Percentiles rank a stretch among this genome's conserved stretches.
These are phyloP conservation scores for Rhodotorula glutinis DNA, from an alignment of 1,284 basidiomycete genomes.

Conservation along the genomic window DNA sequence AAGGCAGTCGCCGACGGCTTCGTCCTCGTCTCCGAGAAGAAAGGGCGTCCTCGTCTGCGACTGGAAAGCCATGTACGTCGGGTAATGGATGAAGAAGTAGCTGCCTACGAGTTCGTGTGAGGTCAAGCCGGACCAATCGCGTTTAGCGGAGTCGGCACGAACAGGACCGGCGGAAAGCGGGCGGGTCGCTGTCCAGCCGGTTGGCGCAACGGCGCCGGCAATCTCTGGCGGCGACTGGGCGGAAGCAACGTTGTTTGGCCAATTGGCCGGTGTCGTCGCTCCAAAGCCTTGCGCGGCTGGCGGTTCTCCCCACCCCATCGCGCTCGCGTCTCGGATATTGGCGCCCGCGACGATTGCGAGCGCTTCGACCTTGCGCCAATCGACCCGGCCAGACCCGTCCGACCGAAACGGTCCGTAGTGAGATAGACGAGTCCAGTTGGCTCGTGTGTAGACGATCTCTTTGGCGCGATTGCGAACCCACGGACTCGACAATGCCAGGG, in stretches of 20 bases:
- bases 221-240: neutral
- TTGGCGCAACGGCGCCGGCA: conserved; percentile 3
- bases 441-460: conserved; percentile 30
- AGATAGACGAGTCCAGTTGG: neutral
- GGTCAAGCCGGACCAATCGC: conserved; percentile 35
- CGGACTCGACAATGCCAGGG: neutral
- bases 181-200: neutral
- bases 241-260: no score
- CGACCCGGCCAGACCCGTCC: conserved; percentile 19
- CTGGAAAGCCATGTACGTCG: conserved; percentile 16
- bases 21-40: conserved; percentile 22
- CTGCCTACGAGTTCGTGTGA: conserved; percentile 13
- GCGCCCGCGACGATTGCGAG: conserved; percentile 13
- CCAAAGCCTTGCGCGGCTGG: neutral
- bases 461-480: conserved; percentile 12
- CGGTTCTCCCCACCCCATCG: conserved; percentile 10
- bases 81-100: conserved; percentile 30
- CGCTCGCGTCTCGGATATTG: conserved; percentile 21
- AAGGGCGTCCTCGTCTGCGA: neutral
- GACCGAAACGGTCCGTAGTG: conserved; percentile 23
- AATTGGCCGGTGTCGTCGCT: neutral
- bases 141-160: neutral
- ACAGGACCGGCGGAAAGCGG: neutral
- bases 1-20: conserved; percentile 36
- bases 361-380: conserved; percentile 30